Conservation (phyloP, 1,284 basidiomycete genomes). For the Exobasidium cylindrosporum region DNA sequence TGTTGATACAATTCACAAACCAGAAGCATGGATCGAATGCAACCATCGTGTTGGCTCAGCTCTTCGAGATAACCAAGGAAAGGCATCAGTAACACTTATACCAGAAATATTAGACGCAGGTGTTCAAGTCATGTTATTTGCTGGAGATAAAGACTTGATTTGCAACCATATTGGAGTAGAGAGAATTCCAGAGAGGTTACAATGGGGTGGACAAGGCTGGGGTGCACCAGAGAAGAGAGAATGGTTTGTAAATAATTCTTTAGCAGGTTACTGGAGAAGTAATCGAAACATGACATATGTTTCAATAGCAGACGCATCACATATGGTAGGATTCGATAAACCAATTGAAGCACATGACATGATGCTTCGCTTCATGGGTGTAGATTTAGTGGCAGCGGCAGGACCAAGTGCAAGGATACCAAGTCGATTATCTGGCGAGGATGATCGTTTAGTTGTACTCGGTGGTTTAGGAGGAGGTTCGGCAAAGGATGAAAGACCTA, state of each 20-base stretch:
- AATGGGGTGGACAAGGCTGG: slow-evolving; percentile 81
- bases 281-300: slow-evolving; percentile 89
- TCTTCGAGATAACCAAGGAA: slow-evolving; percentile 59
- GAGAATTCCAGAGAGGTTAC: slow-evolving; percentile 74
- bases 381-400: slow-evolving; percentile 76
- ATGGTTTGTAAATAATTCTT: slow-evolving; percentile 75
- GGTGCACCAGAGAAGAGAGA: slow-evolving; percentile 57
- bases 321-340: slow-evolving; percentile 76
- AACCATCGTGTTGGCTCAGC: slow-evolving; percentile 67
- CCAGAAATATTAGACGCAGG: slow-evolving; percentile 71
- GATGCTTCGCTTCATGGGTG: slow-evolving; percentile 65
- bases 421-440: slow-evolving; percentile 69
- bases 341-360: slow-evolving; percentile 90
- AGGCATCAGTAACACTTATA: slow-evolving; percentile 73
- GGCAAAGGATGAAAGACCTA: slow-evolving; percentile 42
- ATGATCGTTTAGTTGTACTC: slow-evolving; percentile 58
- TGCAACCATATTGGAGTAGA: slow-evolving; percentile 89
- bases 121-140: slow-evolving; percentile 85
- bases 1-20: slow-evolving; percentile 65
- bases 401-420: slow-evolving; percentile 70
- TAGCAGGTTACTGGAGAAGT: slow-evolving; percentile 85
- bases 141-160: slow-evolving; percentile 87
- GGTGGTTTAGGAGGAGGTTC: slow-evolving; percentile 27
- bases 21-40: slow-evolving; percentile 87
- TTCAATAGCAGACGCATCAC: slow-evolving; percentile 67